Base-by-base conservation (phyloP, 345 rosid species). In the Fremontodendron californicum region DNA sequence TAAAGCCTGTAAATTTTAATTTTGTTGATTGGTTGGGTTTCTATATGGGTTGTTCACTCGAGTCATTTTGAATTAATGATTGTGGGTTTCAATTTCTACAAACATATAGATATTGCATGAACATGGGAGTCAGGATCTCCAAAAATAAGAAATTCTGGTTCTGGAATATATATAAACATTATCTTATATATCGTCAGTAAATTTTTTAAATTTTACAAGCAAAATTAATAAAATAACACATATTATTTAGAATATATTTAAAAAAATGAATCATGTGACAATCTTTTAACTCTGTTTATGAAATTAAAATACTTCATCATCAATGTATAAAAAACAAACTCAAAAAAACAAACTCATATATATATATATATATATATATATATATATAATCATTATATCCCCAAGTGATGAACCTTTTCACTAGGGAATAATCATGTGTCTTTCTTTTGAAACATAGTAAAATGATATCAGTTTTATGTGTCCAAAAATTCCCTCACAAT, bases 401-500 rank as follows among this genome's bases (percentile, higher is more conserved):
- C 71, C 72, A 71, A 49, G 9, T 51, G 31, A 51, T 29, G 29
- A 35, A 6, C 62, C 42, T 49, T 71, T 71, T 71, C 15, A 51
- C 39, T 6, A 2, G 75, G 75, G 75, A 71, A 49, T 71, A 51
- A 71, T 51, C 29, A 71, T 49, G 75, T 71, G 29, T 35, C 75
- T 51, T 51, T 71, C 67, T 72, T 76, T 71, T 57, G 77, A 55
- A 76, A 65, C 80, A 80, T 39, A 55, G 74, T 54, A 15, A 62
- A 76, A 61, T 23, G 7, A 13, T 9, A 46, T 40, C 68, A 48
- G 42, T 48, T 40, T 40, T n/a, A 62, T 49, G 72, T 33, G 64
- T 71, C 77, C 61, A 43, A 65, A 76, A 71, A 76, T 72, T 65
- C 79, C 75, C 80, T 55, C 69, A 19, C 71, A 71, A 27, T 15